A percentile compares a stretch with the other conserved stretches of the same genome.
These are phyloP conservation scores for Oryza coarctata DNA, from an alignment of 176 grass and related monocot species.

Conservation along the genomic window DNA sequence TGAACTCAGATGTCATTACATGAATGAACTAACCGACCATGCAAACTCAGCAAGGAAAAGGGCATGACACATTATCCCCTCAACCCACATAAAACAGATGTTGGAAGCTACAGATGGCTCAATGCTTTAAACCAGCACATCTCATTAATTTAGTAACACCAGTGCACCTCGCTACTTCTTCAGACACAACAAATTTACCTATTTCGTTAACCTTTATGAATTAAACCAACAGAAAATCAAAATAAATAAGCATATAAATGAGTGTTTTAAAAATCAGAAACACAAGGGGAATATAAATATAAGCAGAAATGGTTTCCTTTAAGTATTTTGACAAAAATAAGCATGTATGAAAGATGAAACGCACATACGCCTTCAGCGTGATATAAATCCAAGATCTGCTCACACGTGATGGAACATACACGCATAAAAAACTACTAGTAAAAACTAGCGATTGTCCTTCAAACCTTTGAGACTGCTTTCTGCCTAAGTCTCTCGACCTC, in stretches of 20 bases:
- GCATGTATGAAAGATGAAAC: neutral
- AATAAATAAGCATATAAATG: neutral
- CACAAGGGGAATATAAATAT: neutral
- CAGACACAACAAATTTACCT: neutral
- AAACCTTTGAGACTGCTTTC: constrained; percentile 95
- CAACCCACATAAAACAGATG: constrained; percentile 5
- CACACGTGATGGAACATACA: neutral
- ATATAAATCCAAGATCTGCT: neutral
- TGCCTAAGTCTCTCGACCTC: constrained; percentile 84
- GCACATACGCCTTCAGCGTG: neutral
- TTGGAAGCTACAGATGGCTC: neutral
- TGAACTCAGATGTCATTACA: neutral
- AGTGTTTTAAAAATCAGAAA: neutral
- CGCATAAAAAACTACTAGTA: constrained; percentile 21
- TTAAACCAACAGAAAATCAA: neutral
- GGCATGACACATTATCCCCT: neutral
- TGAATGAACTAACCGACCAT: neutral
- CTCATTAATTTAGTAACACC: neutral
- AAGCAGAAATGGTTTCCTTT: neutral
- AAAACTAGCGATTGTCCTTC: constrained; percentile 33
- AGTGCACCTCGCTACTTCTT: neutral
- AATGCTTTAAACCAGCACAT: neutral
- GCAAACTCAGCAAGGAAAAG: neutral
- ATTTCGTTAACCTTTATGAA: neutral
- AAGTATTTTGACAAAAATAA: constrained; percentile 22